Percentiles rank a stretch among this genome's conserved stretches.
These are phyloP conservation scores for Aspergillus unguis DNA, from an alignment of 2,329 filamentous ascomycete genomes.

Conservation along the genomic window DNA sequence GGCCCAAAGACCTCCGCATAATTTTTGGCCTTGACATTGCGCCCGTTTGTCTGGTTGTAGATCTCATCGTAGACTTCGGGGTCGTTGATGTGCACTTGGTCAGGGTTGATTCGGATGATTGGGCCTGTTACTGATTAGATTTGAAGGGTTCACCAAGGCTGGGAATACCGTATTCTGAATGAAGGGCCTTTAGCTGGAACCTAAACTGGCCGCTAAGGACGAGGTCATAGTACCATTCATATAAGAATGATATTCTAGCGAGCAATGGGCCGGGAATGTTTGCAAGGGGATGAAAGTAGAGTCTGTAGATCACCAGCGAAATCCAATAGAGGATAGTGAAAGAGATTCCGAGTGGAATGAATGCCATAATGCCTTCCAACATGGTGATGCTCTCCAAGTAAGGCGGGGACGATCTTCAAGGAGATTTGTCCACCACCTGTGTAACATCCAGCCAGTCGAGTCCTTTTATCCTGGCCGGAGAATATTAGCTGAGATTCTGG, in stretches of 20 bases:
- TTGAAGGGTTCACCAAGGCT: neutral
- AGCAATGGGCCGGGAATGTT: constrained; percentile 3
- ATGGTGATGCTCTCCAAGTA: neutral
- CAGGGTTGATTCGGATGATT: neutral
- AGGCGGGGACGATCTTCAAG: too few species aligned
- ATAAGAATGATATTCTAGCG: neutral
- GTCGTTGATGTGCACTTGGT: constrained; percentile 5
- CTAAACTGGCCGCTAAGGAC: neutral
- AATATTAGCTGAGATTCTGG: too few species aligned
- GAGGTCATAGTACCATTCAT: constrained; percentile 10
- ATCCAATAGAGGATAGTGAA: neutral
- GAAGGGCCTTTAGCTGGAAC: neutral
- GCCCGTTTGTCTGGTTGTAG: neutral
- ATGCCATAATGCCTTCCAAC: neutral
- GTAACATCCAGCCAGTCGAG: too few species aligned
- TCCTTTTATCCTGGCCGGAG: too few species aligned
- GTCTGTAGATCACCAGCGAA: neutral
- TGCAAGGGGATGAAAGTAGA: neutral
- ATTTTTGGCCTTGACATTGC: neutral
- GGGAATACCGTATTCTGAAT: constrained; percentile 1
- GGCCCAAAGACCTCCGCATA: neutral
- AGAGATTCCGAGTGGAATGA: neutral
- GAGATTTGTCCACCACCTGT: too few species aligned
- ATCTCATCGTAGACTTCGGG: constrained; percentile 1
- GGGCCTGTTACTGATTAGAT: neutral